Evolutionary conservation across 2,329 filamentous ascomycete species (phyloP).

Genomic region (Cladosporium velox): DNA sequence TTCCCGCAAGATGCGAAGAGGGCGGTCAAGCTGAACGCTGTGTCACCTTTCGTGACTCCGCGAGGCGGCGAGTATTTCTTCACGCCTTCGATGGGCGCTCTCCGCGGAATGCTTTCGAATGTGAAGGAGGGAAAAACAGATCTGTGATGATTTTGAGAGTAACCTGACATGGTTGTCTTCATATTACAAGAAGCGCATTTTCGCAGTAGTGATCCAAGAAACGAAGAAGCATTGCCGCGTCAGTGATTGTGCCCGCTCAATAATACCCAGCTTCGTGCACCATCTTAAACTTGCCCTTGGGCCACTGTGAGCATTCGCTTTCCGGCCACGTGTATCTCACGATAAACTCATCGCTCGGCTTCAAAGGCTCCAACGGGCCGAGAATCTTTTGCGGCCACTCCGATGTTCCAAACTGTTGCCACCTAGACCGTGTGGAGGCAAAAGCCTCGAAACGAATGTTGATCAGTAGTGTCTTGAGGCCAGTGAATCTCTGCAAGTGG

Average conservation of each 20-base stretch:
- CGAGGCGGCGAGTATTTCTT: slow-evolving; percentile 53
- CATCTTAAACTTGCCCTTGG: background rate
- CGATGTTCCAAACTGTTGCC: background rate
- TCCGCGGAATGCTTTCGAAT: slow-evolving; percentile 27
- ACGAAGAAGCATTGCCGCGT: background rate
- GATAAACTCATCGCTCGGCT: background rate
- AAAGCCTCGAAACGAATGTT: background rate
- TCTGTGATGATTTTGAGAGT: background rate
- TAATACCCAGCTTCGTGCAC: background rate
- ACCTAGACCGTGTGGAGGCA: background rate
- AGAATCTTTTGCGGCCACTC: background rate
- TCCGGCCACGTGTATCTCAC: slow-evolving; percentile 1
- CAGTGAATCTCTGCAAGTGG: background rate
- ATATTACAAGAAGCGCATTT: background rate
- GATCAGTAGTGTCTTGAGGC: background rate
- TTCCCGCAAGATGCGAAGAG: slow-evolving; percentile 31
- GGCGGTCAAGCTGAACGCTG: slow-evolving; percentile 26
- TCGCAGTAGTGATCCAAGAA: background rate
- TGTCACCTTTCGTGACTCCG: slow-evolving; percentile 44
- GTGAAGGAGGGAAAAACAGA: slow-evolving; percentile 19
- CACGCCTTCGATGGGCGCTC: slow-evolving; percentile 43
- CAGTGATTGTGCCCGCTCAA: background rate
- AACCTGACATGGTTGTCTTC: too few relatives aligned
- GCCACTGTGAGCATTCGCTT: background rate
- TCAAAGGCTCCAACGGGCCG: background rate